A percentile compares a stretch with the other conserved stretches of the same genome.
Conservation (phyloP, 106 monocot species). For the Cymbidium sinense region DNA sequence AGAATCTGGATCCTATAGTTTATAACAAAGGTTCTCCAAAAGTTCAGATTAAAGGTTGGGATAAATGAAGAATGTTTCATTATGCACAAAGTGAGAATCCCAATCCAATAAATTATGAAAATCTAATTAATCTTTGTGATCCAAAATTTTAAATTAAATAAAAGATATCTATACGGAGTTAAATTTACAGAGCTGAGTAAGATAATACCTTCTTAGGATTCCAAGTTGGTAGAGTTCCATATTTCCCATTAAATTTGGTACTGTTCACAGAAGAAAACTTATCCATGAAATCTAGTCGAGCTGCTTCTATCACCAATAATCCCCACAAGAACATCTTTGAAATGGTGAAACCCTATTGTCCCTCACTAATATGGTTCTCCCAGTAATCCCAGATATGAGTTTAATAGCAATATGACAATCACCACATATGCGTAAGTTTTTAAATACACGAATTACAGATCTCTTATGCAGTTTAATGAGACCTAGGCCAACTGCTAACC, state of each 20-base stretch:
- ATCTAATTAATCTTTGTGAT: no score
- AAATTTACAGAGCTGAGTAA: no score
- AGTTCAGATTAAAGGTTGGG: no score
- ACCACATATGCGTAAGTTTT: slow-evolving; percentile 13
- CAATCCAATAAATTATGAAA: no score
- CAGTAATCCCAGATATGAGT: slow-evolving; percentile 5
- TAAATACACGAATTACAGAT: slow-evolving; percentile 5
- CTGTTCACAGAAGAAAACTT: not conserved
- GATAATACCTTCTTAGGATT: not conserved
- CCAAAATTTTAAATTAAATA: no score
- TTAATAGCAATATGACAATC: slow-evolving; percentile 17
- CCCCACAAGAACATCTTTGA: slow-evolving; percentile 7
- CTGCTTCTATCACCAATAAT: slow-evolving; percentile 7
- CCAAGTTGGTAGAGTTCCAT: not conserved
- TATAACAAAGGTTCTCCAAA: no score
- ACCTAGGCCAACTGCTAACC: slow-evolving; percentile 5
- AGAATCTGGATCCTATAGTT: no score
- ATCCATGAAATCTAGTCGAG: not conserved
- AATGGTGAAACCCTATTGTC: slow-evolving; percentile 2
- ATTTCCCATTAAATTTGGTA: not conserved
- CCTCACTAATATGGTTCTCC: slow-evolving; percentile 8
- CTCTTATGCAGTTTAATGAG: not conserved
- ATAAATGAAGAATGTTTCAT: no score
- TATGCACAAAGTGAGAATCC: no score
- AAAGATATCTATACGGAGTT: no score